Conservation (phyloP, 176 grass and related monocot genomes). For the Cenchrus fungigraminus region DNA sequence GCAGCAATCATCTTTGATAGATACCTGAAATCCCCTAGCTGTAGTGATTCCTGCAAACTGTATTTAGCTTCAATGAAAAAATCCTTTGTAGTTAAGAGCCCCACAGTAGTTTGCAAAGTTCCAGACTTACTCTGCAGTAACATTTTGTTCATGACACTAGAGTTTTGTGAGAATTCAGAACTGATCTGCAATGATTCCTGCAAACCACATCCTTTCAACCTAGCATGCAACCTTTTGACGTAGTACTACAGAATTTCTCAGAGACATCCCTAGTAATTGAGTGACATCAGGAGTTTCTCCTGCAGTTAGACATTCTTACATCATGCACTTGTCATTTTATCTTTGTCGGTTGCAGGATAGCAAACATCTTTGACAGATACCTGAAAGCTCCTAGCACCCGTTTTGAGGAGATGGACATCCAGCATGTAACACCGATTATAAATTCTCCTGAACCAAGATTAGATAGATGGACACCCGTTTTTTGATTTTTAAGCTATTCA, state of each 20-base stretch:
- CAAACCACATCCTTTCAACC: background rate
- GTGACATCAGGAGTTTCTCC: background rate
- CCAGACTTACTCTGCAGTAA: background rate
- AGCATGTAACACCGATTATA: conserved; percentile 45
- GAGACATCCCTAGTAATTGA: background rate
- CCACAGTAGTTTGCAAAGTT: background rate
- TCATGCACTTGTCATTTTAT: background rate
- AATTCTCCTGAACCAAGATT: conserved; percentile 16
- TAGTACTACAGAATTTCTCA: too few relatives aligned
- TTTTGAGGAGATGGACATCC: conserved; percentile 66
- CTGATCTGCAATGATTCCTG: background rate
- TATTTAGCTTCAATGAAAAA: background rate
- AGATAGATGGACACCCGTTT: too few relatives aligned
- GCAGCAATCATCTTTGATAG: too few relatives aligned
- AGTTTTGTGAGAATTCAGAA: background rate
- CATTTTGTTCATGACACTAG: too few relatives aligned
- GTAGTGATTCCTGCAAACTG: too few relatives aligned
- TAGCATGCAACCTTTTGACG: background rate
- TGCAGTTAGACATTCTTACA: background rate
- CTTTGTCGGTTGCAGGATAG: conserved; percentile 47
- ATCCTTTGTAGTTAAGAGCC: background rate
- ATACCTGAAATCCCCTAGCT: too few relatives aligned
- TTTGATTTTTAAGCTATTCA: too few relatives aligned
- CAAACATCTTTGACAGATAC: conserved; percentile 73
- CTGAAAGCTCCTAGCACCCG: conserved; percentile 69